Percentiles rank a stretch among this genome's conserved stretches.
phyloP scores from a whole-genome alignment of 345 rosid genomes.

The Ceriops zippeliana region DNA sequence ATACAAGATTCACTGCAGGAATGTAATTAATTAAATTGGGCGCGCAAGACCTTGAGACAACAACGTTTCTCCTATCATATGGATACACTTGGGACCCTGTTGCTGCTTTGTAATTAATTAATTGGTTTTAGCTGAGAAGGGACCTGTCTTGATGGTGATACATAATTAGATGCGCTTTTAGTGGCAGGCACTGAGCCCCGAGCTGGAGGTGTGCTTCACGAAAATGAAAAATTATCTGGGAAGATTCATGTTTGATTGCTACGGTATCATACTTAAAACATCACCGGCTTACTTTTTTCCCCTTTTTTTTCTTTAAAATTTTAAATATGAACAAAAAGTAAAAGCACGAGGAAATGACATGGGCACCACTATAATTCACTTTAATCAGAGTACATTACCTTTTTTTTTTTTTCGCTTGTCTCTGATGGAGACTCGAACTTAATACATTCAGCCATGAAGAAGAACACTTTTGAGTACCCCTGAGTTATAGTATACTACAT shows the following conservation, averaged over 20 bases:
- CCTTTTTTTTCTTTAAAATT: neutral
- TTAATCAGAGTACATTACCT: neutral
- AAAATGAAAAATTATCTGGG: conserved; percentile 10
- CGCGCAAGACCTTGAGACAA: neutral
- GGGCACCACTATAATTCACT: conserved; percentile 6
- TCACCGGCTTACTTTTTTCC: conserved; percentile 33
- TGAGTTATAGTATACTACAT: neutral
- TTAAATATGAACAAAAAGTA: conserved; percentile 4
- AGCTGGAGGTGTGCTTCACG: conserved; percentile 32
- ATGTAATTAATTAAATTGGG: neutral
- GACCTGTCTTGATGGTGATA: conserved; percentile 22
- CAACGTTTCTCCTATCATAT: neutral
- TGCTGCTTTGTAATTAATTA: neutral
- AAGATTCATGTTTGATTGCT: conserved; percentile 24
- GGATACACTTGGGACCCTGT: neutral
- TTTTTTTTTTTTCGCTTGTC: no score
- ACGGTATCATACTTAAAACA: conserved; percentile 18
- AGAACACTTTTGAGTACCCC: no score
- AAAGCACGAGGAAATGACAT: conserved; percentile 19
- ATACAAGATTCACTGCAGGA: neutral
- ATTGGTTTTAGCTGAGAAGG: conserved; percentile 8
- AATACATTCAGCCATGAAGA: no score
- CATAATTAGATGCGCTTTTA: conserved; percentile 25
- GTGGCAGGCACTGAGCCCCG: conserved; percentile 37
- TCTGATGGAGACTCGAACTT: no score